Evolutionary conservation across 352 stramenopile genomes (phyloP).

Genomic region (Globisporangium yorkense): DNA sequence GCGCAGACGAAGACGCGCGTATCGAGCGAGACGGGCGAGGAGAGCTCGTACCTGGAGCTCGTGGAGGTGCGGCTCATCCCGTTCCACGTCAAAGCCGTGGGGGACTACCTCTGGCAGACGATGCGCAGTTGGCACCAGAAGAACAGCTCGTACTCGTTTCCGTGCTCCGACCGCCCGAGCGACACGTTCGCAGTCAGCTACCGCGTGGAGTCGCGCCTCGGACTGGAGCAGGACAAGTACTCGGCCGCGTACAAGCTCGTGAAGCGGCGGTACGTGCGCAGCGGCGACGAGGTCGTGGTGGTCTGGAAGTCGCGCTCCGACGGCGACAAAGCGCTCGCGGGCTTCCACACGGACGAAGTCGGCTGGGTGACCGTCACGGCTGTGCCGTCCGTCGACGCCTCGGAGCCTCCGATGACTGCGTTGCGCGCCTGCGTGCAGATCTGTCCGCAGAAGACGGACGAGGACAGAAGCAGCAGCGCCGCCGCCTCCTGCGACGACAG

Average conservation of each 20-base stretch:
- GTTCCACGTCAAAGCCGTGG: conserved; percentile 8
- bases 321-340: conserved; percentile 7
- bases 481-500: neutral
- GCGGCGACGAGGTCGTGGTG: conserved; percentile 7
- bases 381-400: conserved; percentile 3
- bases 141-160: conserved; percentile 6
- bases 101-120: conserved; percentile 13
- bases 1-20: conserved; percentile 5
- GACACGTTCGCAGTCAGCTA: conserved; percentile 14
- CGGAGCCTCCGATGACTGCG: conserved; percentile 1
- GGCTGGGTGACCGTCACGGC: conserved; percentile 10
- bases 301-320: conserved; percentile 13
- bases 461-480: neutral
- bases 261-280: conserved; percentile 12
- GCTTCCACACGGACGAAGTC: conserved; percentile 7
- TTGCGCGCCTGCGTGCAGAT: conserved; percentile 13
- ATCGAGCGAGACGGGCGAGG: neutral
- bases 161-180: conserved; percentile 7
- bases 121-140: conserved; percentile 12
- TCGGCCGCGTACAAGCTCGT: conserved; percentile 12
- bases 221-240: conserved; percentile 1
- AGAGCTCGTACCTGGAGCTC: conserved; percentile 9
- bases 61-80: conserved; percentile 13
- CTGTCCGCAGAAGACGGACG: neutral
- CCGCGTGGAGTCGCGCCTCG: neutral